Conservation (phyloP, 1,139 yeast species). For the Kurtzmaniella quercitrusa region DNA sequence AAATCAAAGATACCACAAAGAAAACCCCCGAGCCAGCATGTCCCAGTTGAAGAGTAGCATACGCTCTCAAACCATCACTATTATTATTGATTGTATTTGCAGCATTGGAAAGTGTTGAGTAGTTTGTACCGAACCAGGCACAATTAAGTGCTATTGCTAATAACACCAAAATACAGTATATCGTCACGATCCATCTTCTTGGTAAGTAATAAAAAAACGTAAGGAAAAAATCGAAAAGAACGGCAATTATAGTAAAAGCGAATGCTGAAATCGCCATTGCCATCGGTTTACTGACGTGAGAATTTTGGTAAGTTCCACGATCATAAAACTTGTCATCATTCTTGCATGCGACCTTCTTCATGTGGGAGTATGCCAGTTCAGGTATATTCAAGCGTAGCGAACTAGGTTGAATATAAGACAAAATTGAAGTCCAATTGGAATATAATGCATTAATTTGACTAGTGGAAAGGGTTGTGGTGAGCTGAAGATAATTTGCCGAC, state of each 20-base stretch:
- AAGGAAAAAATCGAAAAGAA: neutral
- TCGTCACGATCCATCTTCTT: neutral
- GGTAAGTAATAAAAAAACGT: neutral
- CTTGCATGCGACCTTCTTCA: neutral
- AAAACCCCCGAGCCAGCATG: neutral
- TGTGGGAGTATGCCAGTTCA: neutral
- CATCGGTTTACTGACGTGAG: neutral
- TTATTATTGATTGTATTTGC: neutral
- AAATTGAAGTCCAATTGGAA: neutral
- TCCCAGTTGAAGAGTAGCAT: neutral
- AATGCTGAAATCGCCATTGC: neutral
- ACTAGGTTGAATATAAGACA: neutral
- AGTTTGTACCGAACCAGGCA: neutral
- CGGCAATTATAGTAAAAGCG: neutral
- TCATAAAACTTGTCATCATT: neutral
- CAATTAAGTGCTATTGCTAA: neutral
- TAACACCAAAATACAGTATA: neutral
- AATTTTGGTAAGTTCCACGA: neutral
- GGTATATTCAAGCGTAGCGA: neutral
- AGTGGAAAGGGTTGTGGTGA: neutral
- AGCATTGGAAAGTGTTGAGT: neutral
- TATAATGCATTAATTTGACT: neutral
- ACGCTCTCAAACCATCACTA: neutral
- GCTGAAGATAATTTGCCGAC: neutral
- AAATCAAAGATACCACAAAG: neutral